phyloP scores from a whole-genome alignment of 768 basidiomycete genomes.

The Mycena capillaripes region DNA sequence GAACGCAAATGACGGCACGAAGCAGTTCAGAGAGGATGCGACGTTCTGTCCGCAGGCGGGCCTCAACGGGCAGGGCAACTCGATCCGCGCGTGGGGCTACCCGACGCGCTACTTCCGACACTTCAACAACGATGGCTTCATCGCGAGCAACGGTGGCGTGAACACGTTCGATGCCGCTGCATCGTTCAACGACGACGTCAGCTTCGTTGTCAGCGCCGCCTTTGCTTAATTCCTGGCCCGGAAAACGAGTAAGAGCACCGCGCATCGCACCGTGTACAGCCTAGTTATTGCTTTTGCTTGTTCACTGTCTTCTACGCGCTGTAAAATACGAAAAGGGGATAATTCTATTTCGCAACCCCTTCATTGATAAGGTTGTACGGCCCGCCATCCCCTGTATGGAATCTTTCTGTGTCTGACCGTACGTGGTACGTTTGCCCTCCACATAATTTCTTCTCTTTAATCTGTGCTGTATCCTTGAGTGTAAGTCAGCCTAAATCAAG shows the following conservation, averaged over 20 bases:
- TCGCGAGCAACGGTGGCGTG: conserved; percentile 17
- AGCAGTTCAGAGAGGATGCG: conserved; percentile 25
- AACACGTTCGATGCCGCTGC: conserved; percentile 14
- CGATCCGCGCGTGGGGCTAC: conserved; percentile 23
- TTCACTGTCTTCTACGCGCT: conserved; percentile 15
- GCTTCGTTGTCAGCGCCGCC: conserved; percentile 13
- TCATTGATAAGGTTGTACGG: no score
- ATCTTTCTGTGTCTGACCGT: no score
- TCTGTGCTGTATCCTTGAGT: no score
- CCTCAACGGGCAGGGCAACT: conserved; percentile 24
- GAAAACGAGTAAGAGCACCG: background rate
- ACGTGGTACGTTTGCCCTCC: no score
- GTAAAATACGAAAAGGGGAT: no score
- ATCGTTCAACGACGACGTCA: conserved; percentile 14
- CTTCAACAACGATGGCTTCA: background rate
- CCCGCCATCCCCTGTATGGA: no score
- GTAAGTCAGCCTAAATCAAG: no score
- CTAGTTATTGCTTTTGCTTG: conserved; percentile 11
- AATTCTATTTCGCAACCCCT: no score
- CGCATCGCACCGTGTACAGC: conserved; percentile 5
- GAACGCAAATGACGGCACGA: conserved; percentile 20
- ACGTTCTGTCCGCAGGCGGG: conserved; percentile 24
- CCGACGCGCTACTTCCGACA: conserved; percentile 27
- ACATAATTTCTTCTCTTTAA: no score
- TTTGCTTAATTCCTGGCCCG: conserved; percentile 20